Evolutionary conservation across 169 alveolate species (phyloP).

Genomic region (Plasmodium inui): DNA sequence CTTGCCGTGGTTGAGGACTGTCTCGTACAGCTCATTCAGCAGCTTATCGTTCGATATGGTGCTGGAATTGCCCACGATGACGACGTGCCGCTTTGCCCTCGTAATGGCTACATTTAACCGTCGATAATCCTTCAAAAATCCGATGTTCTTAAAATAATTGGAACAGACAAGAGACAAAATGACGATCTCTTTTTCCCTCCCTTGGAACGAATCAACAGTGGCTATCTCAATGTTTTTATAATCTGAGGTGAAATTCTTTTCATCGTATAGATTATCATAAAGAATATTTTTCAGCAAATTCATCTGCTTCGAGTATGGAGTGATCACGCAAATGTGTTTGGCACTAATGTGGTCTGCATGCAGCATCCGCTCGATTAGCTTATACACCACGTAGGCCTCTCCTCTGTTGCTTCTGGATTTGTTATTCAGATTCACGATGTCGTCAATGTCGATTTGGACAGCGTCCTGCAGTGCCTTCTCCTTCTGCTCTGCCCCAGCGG

Average conservation of each 20-base stretch:
- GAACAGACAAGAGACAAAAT: slow-evolving; percentile 73
- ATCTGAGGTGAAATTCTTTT: slow-evolving; percentile 5
- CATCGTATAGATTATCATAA: slow-evolving; percentile 33
- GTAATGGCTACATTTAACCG: slow-evolving; percentile 91
- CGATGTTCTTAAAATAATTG: slow-evolving; percentile 78
- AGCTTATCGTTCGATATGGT: slow-evolving; percentile 75
- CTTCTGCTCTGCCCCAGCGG: neutral
- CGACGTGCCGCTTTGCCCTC: slow-evolving; percentile 87
- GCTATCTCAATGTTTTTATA: slow-evolving; percentile 50
- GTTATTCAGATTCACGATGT: slow-evolving; percentile 37
- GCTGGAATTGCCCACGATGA: slow-evolving; percentile 85
- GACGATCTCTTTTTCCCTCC: slow-evolving; percentile 76
- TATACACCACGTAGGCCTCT: slow-evolving; percentile 70
- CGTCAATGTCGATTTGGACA: slow-evolving; percentile 49
- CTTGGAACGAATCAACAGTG: slow-evolving; percentile 76
- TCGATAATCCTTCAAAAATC: slow-evolving; percentile 86
- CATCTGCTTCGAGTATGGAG: slow-evolving; percentile 69
- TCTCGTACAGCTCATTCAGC: slow-evolving; percentile 57
- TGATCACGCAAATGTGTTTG: slow-evolving; percentile 52
- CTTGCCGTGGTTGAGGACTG: slow-evolving; percentile 27
- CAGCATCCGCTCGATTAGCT: slow-evolving; percentile 41
- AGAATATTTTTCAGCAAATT: slow-evolving; percentile 35
- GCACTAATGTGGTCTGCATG: slow-evolving; percentile 8
- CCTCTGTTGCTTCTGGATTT: slow-evolving; percentile 65
- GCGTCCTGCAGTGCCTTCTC: slow-evolving; percentile 15